phyloP scores from a whole-genome alignment of 208 protist genomes.

The Trichomonas tenax region DNA sequence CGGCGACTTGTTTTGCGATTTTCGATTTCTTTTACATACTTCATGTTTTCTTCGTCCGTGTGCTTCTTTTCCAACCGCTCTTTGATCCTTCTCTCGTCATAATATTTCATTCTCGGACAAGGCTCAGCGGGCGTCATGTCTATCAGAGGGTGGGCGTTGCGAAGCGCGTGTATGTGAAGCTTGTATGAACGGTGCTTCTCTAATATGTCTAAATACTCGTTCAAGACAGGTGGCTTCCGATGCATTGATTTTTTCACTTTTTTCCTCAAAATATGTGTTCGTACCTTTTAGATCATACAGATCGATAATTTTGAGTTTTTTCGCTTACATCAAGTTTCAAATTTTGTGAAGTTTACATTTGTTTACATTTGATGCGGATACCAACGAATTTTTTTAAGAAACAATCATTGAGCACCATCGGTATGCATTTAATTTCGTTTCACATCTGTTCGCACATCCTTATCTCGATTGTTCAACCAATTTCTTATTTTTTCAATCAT shows the following conservation, averaged over 20 bases:
- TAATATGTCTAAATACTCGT: background rate
- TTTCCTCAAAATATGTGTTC: background rate
- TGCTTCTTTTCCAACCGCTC: background rate
- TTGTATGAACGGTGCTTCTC: background rate
- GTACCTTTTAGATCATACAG: too few species aligned
- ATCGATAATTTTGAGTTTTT: too few species aligned
- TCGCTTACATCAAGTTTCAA: background rate
- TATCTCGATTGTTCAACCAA: too few species aligned
- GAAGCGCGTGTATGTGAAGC: background rate
- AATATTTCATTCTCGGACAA: background rate
- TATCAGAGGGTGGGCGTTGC: background rate
- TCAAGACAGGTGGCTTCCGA: background rate
- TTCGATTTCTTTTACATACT: background rate
- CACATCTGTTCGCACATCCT: too few species aligned
- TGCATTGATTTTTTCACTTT: background rate
- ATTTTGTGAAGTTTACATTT: background rate
- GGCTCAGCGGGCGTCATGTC: background rate
- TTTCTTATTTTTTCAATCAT: too few species aligned
- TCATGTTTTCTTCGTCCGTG: background rate
- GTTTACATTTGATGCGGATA: background rate
- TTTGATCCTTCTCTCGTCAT: background rate
- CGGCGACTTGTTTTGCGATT: background rate
- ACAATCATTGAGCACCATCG: too few species aligned
- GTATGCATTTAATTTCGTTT: too few species aligned
- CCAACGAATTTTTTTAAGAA: too few species aligned